phyloP scores from a whole-genome alignment of 2,329 filamentous ascomycete genomes.

The Exophiala xenobiotica region DNA sequence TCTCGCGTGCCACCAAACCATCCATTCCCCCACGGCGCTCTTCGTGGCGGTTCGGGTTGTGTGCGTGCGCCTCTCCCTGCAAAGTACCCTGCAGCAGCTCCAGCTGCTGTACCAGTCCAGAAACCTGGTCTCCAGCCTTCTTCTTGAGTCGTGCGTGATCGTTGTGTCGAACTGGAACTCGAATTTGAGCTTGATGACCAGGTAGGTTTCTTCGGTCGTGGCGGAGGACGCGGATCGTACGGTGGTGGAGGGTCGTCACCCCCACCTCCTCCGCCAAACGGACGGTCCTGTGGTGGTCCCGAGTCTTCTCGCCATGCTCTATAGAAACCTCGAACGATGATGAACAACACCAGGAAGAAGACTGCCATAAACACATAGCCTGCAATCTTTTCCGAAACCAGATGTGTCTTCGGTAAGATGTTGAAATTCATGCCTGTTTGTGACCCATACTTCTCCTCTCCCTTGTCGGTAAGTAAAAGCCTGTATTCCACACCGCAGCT shows the following conservation, averaged over 20 bases:
- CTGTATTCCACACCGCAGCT: conserved; percentile 92
- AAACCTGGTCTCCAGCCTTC: conserved; percentile 48
- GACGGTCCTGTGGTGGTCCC: conserved; percentile 15
- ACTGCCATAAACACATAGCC: conserved; percentile 37
- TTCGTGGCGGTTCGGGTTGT: conserved; percentile 22
- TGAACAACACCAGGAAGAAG: conserved; percentile 34
- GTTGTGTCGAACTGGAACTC: conserved; percentile 4
- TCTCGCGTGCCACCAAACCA: conserved; percentile 19
- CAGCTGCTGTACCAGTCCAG: conserved; percentile 46
- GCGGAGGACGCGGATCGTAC: conserved; percentile 38
- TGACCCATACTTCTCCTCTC: conserved; percentile 67
- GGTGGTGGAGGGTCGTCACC: conserved; percentile 43
- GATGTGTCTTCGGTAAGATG: conserved; percentile 12
- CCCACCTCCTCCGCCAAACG: conserved; percentile 32
- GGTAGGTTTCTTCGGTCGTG: conserved; percentile 40
- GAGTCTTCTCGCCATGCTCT: conserved; percentile 33
- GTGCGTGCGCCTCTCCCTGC: conserved; percentile 37
- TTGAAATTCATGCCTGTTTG: conserved; percentile 35
- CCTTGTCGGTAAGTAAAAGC: conserved; percentile 72
- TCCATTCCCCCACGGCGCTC: conserved; percentile 8
- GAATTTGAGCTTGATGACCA: conserved; percentile 29
- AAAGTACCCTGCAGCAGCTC: conserved; percentile 44
- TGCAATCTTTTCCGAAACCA: conserved; percentile 22
- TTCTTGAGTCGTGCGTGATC: conserved; percentile 9
- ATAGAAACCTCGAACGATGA: conserved; percentile 32